Evolutionary conservation across 768 basidiomycete species (phyloP).

Genomic region (Podaxis mareebaensis): DNA sequence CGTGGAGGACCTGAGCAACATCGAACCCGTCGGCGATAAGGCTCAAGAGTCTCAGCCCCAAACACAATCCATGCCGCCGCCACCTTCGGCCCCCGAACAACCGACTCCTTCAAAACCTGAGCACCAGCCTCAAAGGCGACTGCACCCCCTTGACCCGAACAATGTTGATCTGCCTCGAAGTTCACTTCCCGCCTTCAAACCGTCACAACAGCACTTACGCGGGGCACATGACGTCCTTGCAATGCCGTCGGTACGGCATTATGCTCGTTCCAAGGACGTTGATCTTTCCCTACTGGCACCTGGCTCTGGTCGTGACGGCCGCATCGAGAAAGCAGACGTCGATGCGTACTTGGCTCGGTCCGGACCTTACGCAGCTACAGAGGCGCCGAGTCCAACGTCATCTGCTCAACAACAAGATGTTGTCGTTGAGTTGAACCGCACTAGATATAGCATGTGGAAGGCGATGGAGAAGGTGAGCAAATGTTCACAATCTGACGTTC

Average conservation of each 20-base stretch:
- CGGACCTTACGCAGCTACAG: slow-evolving; percentile 12
- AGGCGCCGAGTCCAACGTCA: slow-evolving; percentile 17
- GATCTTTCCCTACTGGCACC: slow-evolving; percentile 57
- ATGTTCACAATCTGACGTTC: not conserved
- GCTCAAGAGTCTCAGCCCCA: slow-evolving; percentile 12
- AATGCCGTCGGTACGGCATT: slow-evolving; percentile 76
- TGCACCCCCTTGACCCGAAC: slow-evolving; percentile 66
- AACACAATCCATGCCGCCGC: slow-evolving; percentile 3
- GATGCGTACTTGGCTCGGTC: slow-evolving; percentile 53
- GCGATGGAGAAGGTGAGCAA: slow-evolving; percentile 76
- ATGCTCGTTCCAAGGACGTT: slow-evolving; percentile 65
- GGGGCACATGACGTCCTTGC: slow-evolving; percentile 51
- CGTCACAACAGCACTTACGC: slow-evolving; percentile 8
- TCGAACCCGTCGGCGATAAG: not conserved
- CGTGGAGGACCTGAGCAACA: slow-evolving; percentile 21
- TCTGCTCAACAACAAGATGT: slow-evolving; percentile 39
- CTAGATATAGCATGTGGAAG: slow-evolving; percentile 85
- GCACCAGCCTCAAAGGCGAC: slow-evolving; percentile 17
- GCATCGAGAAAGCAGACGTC: slow-evolving; percentile 75
- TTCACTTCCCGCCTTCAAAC: slow-evolving; percentile 17
- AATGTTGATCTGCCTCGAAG: not conserved
- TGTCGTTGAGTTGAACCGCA: slow-evolving; percentile 72
- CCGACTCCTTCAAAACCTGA: slow-evolving; percentile 11
- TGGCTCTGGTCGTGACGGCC: slow-evolving; percentile 73
- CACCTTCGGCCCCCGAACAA: slow-evolving; percentile 17